These are phyloP conservation scores for Cystoderma amianthinum DNA, from an alignment of 768 basidiomycete species.

Conservation along the genomic window DNA sequence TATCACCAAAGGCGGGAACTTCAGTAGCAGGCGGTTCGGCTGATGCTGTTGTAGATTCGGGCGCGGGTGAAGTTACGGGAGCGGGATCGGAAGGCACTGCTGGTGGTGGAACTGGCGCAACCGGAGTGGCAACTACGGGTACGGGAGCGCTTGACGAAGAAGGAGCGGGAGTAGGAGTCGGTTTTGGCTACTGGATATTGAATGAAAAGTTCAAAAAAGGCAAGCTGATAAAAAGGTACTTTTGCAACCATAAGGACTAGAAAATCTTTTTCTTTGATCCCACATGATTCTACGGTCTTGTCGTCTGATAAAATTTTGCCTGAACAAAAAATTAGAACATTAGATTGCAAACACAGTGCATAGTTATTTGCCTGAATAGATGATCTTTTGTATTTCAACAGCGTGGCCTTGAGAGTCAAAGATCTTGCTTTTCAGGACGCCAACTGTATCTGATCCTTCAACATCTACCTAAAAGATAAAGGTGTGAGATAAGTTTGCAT, in stretches of 20 bases:
- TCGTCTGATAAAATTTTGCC: slow-evolving; percentile 89
- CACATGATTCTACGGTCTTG: slow-evolving; percentile 81
- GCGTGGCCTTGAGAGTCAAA: slow-evolving; percentile 66
- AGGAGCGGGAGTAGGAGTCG: slow-evolving; percentile 20
- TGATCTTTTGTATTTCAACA: slow-evolving; percentile 79
- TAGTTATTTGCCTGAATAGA: slow-evolving; percentile 69
- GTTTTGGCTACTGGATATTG: slow-evolving; percentile 1
- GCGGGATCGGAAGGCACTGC: slow-evolving; percentile 16
- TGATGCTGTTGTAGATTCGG: slow-evolving; percentile 22
- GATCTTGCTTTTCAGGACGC: slow-evolving; percentile 80
- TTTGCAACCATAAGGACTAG: slow-evolving; percentile 98
- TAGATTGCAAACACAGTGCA: neutral
- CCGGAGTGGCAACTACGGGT: slow-evolving; percentile 10
- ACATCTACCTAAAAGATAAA: slow-evolving; percentile 56
- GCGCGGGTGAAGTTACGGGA: slow-evolving; percentile 21
- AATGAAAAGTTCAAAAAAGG: slow-evolving; percentile 1
- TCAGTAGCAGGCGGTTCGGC: slow-evolving; percentile 26
- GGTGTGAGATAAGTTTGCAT: neutral
- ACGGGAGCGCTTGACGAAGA: slow-evolving; percentile 24
- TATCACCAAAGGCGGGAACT: slow-evolving; percentile 34
- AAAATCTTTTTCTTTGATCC: slow-evolving; percentile 98
- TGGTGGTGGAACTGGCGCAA: slow-evolving; percentile 23
- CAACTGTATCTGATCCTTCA: slow-evolving; percentile 70
- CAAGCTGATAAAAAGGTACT: slow-evolving; percentile 34
- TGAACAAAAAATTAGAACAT: slow-evolving; percentile 20